These are phyloP conservation scores for Coffea humblotiana DNA, from an alignment of 305 asterid species.

Conservation along the genomic window DNA sequence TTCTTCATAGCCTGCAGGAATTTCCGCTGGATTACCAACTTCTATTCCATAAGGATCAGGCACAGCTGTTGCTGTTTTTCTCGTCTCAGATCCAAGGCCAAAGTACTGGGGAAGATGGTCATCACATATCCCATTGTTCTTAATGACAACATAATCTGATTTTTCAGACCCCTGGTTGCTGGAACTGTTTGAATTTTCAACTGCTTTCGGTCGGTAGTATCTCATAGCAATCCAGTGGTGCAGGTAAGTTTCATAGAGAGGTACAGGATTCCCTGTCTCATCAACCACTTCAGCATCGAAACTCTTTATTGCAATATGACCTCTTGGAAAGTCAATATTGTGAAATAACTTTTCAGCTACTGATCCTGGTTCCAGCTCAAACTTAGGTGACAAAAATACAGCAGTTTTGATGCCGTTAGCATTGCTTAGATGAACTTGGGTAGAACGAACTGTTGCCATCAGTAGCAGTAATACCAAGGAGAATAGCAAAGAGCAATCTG, in stretches of 20 bases:
- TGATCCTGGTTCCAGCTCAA: slow-evolving; percentile 55
- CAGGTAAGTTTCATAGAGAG: slow-evolving; percentile 70
- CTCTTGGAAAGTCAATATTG: slow-evolving; percentile 58
- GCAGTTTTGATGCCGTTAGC: slow-evolving; percentile 40
- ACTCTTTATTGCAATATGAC: slow-evolving; percentile 69
- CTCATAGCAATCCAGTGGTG: slow-evolving; percentile 64
- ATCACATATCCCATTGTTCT: slow-evolving; percentile 52
- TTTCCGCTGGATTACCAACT: slow-evolving; percentile 44
- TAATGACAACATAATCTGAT: slow-evolving; percentile 23
- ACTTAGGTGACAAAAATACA: slow-evolving; percentile 50
- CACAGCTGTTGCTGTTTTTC: slow-evolving; percentile 46
- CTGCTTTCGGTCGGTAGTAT: slow-evolving; percentile 42
- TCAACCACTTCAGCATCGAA: slow-evolving; percentile 63
- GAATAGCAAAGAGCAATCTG: slow-evolving; percentile 13
- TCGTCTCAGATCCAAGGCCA: slow-evolving; percentile 77
- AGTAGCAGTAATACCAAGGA: slow-evolving; percentile 28
- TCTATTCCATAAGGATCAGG: slow-evolving; percentile 74
- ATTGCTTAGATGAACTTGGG: slow-evolving; percentile 24
- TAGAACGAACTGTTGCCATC: slow-evolving; percentile 14
- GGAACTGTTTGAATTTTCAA: background rate
- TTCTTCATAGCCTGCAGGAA: slow-evolving; percentile 57
- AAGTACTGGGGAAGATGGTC: slow-evolving; percentile 50
- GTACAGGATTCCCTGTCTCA: slow-evolving; percentile 50
- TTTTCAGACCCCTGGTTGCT: slow-evolving; percentile 21
- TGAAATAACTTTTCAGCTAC: slow-evolving; percentile 46